Evolutionary conservation across 345 rosid species (phyloP).

Genomic region (Pistacia atlantica): DNA sequence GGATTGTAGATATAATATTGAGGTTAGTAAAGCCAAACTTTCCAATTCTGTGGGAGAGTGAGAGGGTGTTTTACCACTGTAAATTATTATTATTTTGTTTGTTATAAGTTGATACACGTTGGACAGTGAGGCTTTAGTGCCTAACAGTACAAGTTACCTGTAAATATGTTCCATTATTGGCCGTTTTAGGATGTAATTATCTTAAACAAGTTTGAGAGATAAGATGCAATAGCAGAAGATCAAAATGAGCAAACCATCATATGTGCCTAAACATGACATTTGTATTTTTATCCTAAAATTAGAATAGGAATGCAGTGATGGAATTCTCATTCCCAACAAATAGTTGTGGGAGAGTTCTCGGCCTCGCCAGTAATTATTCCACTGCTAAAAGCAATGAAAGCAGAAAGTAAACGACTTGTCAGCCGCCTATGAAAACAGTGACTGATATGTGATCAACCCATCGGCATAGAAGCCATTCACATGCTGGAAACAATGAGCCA

Average conservation of each 20-base stretch:
- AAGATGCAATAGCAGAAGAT: background rate
- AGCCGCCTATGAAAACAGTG: too few species aligned
- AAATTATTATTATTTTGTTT: background rate
- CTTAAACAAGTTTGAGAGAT: background rate
- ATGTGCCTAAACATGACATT: background rate
- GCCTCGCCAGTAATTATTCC: too few species aligned
- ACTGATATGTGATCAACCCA: too few species aligned
- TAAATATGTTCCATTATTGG: background rate
- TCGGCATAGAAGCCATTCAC: too few species aligned
- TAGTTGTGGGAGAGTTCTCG: too few species aligned
- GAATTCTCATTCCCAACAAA: too few species aligned
- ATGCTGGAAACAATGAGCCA: background rate
- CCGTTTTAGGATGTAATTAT: background rate
- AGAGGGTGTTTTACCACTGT: background rate
- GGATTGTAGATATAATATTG: conserved; percentile 1
- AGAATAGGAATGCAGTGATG: too few species aligned
- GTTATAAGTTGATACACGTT: background rate
- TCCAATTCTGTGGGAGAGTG: background rate
- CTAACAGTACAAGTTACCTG: background rate
- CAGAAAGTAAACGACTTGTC: too few species aligned
- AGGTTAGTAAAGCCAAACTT: conserved; percentile 1
- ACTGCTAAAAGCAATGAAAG: too few species aligned
- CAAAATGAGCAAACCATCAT: too few species aligned
- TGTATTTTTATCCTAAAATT: too few species aligned
- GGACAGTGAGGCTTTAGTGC: background rate